Evolutionary conservation across 371 early-diverging fungal genomes (phyloP).

Genomic region (Apophysomyces sp.): DNA sequence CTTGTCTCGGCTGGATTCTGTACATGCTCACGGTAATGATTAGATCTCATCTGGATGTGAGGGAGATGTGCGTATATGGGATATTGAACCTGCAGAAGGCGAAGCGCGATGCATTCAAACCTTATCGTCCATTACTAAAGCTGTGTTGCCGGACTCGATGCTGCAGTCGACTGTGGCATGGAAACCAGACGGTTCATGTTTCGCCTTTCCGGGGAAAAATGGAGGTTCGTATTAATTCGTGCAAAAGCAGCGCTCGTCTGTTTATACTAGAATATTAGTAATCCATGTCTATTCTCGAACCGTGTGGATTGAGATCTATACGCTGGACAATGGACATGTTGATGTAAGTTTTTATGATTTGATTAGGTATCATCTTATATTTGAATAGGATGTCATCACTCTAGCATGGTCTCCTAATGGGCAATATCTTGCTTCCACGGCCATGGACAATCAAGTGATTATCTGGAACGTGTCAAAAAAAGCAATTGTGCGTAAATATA

Average conservation of each 20-base stretch:
- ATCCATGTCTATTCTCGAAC: constrained; percentile 34
- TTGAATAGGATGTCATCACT: constrained; percentile 26
- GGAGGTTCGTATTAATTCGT: constrained; percentile 21
- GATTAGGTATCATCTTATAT: not conserved
- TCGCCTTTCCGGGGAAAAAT: constrained; percentile 56
- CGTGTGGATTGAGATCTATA: constrained; percentile 39
- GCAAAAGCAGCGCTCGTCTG: not conserved
- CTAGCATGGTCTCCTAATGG: constrained; percentile 68
- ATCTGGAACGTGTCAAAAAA: constrained; percentile 52
- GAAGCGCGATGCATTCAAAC: constrained; percentile 39
- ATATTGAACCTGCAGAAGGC: constrained; percentile 36
- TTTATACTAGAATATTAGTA: constrained; percentile 12
- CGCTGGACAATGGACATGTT: constrained; percentile 35
- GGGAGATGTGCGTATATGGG: constrained; percentile 65
- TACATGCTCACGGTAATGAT: not conserved
- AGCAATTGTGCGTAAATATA: constrained; percentile 18
- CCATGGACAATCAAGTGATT: constrained; percentile 37
- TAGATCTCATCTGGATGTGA: constrained; percentile 57
- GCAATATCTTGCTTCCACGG: constrained; percentile 44
- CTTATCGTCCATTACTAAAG: constrained; percentile 5
- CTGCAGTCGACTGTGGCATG: constrained; percentile 46
- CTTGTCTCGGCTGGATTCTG: not conserved
- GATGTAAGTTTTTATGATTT: constrained; percentile 18
- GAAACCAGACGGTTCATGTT: constrained; percentile 53
- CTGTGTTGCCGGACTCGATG: constrained; percentile 10